Conservation (phyloP, 2,329 filamentous ascomycete species). For the Colletotrichum truncatum region DNA sequence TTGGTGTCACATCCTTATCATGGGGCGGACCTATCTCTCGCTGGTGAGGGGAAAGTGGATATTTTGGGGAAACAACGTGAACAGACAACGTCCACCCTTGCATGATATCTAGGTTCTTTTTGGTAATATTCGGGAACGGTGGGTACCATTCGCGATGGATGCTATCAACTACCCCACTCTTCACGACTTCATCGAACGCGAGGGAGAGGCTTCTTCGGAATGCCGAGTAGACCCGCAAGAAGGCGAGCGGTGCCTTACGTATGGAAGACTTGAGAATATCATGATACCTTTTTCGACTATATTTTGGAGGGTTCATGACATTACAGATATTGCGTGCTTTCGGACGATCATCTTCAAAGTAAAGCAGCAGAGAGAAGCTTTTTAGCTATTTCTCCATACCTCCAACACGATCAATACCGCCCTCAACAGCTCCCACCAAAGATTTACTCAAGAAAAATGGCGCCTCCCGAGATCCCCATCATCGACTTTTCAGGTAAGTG, state of each 20-base stretch:
- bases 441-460: neutral
- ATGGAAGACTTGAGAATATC: neutral
- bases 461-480: slow-evolving; percentile 36
- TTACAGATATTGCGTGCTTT: neutral
- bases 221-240: neutral
- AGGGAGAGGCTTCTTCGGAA: neutral
- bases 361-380: neutral
- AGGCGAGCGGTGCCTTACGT: neutral
- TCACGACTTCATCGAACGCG: neutral
- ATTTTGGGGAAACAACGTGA: neutral
- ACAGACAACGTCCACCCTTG: slow-evolving; percentile 4
- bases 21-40: slow-evolving; percentile 1
- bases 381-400: neutral
- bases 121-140: neutral
- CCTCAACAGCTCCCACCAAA: neutral
- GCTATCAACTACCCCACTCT: slow-evolving; percentile 21
- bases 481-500: slow-evolving; percentile 40
- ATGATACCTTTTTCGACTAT: neutral
- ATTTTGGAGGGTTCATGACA: neutral
- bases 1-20: neutral
- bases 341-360: neutral
- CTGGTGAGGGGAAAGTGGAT: slow-evolving; percentile 23
- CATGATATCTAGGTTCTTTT: neutral
- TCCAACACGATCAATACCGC: neutral
- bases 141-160: neutral